Evolutionary conservation across 1,284 basidiomycete genomes (phyloP).

Genomic region (Rhodotorula sp.): DNA sequence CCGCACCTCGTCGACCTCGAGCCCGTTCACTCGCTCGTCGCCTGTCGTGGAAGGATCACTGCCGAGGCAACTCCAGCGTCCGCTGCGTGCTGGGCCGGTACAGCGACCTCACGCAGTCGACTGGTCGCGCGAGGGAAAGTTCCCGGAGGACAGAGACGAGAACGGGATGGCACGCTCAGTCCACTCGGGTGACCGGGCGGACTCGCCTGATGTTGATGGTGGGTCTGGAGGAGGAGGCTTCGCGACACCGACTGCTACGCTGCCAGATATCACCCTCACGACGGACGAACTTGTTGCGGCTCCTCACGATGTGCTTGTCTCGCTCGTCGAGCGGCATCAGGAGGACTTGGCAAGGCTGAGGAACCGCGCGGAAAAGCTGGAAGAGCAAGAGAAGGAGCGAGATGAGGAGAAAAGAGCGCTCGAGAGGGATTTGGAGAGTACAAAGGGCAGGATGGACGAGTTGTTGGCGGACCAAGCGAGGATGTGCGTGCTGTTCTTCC

Average conservation of each 20-base stretch:
- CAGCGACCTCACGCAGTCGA: no score
- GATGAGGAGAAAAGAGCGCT: background rate
- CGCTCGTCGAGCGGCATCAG: slow-evolving; percentile 5
- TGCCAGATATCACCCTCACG: slow-evolving; percentile 1
- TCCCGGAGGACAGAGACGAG: background rate
- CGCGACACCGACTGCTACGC: background rate
- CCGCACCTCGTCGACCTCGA: background rate
- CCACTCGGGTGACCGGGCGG: no score
- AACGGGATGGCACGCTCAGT: background rate
- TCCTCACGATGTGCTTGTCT: slow-evolving; percentile 5
- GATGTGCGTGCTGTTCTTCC: slow-evolving; percentile 8
- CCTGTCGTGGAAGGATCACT: background rate
- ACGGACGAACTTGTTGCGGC: slow-evolving; percentile 6
- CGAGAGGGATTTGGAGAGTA: background rate
- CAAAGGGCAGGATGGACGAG: slow-evolving; percentile 14
- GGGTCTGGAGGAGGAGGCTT: background rate
- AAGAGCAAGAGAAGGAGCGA: background rate
- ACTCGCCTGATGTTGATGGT: no score
- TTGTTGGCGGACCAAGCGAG: slow-evolving; percentile 20
- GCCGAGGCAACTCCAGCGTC: background rate
- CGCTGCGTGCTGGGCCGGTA: background rate
- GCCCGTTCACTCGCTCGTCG: background rate
- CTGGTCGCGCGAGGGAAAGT: background rate
- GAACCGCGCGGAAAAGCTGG: background rate
- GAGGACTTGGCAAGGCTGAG: background rate